A percentile compares a stretch with the other conserved stretches of the same genome.
These are phyloP conservation scores for Rhodotorula paludigena DNA, from an alignment of 768 basidiomycete species.

Conservation along the genomic window DNA sequence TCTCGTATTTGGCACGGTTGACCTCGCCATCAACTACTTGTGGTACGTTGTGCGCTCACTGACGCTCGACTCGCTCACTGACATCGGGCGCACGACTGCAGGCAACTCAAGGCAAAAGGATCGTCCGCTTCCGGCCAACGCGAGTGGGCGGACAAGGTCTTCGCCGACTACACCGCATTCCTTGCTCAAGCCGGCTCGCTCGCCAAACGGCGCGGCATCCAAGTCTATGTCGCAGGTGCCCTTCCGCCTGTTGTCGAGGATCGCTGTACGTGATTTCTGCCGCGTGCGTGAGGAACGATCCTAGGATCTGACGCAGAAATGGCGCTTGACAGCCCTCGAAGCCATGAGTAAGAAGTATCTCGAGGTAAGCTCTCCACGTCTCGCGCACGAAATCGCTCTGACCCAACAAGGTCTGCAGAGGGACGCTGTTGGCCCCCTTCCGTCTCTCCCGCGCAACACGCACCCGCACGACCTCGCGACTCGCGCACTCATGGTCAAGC, in stretches of 20 bases:
- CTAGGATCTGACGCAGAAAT: neutral
- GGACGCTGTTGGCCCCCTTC: neutral
- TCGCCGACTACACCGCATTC: neutral
- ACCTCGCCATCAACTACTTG: constrained; percentile 27
- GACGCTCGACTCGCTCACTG: too few species aligned
- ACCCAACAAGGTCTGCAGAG: too few species aligned
- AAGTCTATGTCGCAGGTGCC: constrained; percentile 14
- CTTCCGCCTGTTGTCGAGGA: constrained; percentile 28
- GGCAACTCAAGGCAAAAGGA: constrained; percentile 25
- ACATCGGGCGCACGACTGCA: neutral
- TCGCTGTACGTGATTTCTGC: neutral
- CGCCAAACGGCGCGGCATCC: neutral
- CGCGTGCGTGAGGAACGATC: neutral
- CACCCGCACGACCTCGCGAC: constrained; percentile 19
- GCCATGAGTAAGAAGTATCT: constrained; percentile 13
- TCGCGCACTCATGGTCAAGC: constrained; percentile 7
- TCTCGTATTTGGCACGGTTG: constrained; percentile 17
- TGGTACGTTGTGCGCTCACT: constrained; percentile 5
- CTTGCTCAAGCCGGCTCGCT: constrained; percentile 1
- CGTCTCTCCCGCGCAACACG: neutral
- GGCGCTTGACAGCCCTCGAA: constrained; percentile 19
- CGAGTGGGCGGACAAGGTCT: constrained; percentile 7
- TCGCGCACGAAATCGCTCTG: too few species aligned
- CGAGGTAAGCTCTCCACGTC: neutral
- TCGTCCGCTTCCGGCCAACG: neutral